Evolutionary conservation across 1,284 basidiomycete species (phyloP), one percentile per base, ranked within the genome.

Genomic region (Papiliotrema laurentii): DNA sequence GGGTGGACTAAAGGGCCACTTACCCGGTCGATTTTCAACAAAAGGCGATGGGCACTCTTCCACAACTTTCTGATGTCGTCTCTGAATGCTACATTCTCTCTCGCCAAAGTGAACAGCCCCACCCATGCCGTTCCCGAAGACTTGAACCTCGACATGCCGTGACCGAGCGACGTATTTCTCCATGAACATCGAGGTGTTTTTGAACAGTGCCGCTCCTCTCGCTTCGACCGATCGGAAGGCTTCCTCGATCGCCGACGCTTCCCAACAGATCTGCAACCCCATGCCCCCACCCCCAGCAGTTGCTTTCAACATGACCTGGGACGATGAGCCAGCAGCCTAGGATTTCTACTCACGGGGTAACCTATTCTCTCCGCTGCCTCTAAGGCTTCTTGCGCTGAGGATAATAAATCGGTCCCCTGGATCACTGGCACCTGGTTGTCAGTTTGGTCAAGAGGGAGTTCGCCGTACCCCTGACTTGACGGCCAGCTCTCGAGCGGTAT

Each of bases 261-360:
- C n/a, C n/a, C n/a, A n/a, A 62, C 83, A 85, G 19, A 85, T 76
- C 9, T 79, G 76, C 56, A 86, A 77, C 6, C 84, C 84, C 78
- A 84, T 82, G 0, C 85, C 85, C 2, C 85, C 85, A 2, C 85
- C 85, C 5, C 85, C 85, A 0, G 80, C 82, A 0, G 81, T 82
- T 5, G 83, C 80, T 66, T 87, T 87, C 43, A 63, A 45, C 49
- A 66, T 60, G 13, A 71, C n/a, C n/a, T n/a, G n/a, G n/a, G n/a
- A n/a, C n/a, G n/a, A n/a, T n/a, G n/a, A n/a, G n/a, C n/a, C n/a
- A n/a, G n/a, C n/a, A n/a, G n/a, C n/a, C n/a, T n/a, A n/a, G n/a
- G n/a, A n/a, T n/a, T n/a, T n/a, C n/a, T n/a, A n/a, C n/a, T n/a
- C n/a, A n/a, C 74, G 49, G 82, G 85, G 58, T 77, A 85, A 4